Conservation (phyloP, 2,329 filamentous ascomycete genomes). For the Tolypocladium tundrense region DNA sequence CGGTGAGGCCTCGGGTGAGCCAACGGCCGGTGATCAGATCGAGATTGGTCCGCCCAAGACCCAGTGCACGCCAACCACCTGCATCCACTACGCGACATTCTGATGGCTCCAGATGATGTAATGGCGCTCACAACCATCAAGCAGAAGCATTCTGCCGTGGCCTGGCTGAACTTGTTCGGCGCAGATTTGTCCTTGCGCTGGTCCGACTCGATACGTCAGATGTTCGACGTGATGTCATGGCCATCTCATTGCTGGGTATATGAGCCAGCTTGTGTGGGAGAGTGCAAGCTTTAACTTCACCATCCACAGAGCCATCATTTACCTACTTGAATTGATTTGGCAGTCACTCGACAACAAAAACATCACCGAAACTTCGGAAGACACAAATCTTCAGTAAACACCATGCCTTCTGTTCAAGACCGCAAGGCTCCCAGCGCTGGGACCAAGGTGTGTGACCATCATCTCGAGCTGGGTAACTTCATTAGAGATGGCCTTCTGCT, state of each 20-base stretch:
- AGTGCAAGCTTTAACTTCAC: too few species aligned
- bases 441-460: slow-evolving; percentile 5
- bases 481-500: neutral
- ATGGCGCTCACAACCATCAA: neutral
- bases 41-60: neutral
- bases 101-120: neutral
- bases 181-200: neutral
- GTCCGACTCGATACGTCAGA: neutral
- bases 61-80: too few species aligned
- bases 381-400: neutral
- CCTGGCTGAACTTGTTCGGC: neutral
- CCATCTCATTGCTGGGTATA: neutral
- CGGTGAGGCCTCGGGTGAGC: neutral
- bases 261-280: neutral
- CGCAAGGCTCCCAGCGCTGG: slow-evolving; percentile 7
- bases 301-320: neutral
- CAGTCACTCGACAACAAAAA: neutral
- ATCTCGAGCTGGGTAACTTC: neutral
- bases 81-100: neutral
- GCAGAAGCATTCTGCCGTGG: too few species aligned
- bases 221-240: neutral
- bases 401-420: slow-evolving; percentile 1
- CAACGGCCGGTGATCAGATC: neutral
- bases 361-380: neutral
- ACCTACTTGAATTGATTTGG: neutral